phyloP scores from a whole-genome alignment of 306 rosid species.

The Mimosa pudica region DNA sequence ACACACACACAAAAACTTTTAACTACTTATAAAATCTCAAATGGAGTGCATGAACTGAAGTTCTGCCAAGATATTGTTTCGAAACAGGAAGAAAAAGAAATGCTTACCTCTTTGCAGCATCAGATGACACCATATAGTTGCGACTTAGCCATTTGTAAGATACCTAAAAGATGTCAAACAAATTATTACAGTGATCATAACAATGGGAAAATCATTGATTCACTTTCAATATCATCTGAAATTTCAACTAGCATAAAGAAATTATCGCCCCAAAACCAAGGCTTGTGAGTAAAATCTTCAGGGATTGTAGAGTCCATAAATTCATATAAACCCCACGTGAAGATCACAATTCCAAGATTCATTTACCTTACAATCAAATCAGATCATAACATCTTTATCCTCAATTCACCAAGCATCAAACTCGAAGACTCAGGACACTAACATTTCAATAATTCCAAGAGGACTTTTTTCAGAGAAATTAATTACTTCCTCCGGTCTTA shows the following conservation, averaged over 20 bases:
- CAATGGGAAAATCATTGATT: not conserved
- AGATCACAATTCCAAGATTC: not conserved
- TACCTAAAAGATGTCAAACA: constrained; percentile 54
- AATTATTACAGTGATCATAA: not conserved
- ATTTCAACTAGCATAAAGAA: not conserved
- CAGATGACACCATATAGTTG: constrained; percentile 78
- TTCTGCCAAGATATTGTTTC: not conserved
- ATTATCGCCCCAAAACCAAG: not conserved
- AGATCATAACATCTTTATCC: not conserved
- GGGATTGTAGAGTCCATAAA: not conserved
- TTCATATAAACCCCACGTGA: not conserved
- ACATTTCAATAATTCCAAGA: not conserved
- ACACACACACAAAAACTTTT: constrained; percentile 18
- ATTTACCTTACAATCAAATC: not conserved
- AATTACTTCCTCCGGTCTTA: too few relatives aligned
- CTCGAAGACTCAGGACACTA: not conserved
- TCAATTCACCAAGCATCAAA: not conserved
- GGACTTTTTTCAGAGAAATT: too few relatives aligned
- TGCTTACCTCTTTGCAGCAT: constrained; percentile 76
- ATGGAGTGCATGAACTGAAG: constrained; percentile 7
- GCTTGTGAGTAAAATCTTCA: not conserved
- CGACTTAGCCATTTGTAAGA: constrained; percentile 99
- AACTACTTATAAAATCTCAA: constrained; percentile 25
- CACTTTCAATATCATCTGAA: not conserved
- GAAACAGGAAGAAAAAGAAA: constrained; percentile 11